Percentiles rank a stretch among this genome's conserved stretches.
phyloP scores from a whole-genome alignment of 345 rosid species.

The Toxicodendron radicans region DNA sequence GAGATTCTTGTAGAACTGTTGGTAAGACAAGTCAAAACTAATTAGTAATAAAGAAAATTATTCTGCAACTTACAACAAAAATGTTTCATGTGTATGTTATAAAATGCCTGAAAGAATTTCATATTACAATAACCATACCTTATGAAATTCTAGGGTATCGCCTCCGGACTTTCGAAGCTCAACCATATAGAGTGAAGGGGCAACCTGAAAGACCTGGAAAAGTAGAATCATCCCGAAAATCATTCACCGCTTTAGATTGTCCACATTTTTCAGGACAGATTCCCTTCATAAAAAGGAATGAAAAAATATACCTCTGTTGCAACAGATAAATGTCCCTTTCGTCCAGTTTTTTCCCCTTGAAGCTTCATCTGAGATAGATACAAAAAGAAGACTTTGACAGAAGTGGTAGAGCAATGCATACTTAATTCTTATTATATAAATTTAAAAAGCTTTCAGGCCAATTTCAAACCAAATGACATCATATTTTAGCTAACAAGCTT shows the following conservation, averaged over 20 bases:
- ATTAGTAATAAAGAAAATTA: not conserved
- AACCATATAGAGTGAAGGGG: constrained; percentile 95
- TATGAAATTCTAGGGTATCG: constrained; percentile 96
- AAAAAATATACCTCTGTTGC: constrained; percentile 72
- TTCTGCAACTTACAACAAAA: not conserved
- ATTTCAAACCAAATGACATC: not conserved
- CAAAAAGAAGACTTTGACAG: constrained; percentile 5
- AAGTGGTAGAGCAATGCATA: constrained; percentile 6
- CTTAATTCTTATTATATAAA: not conserved
- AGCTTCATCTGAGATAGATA: constrained; percentile 68
- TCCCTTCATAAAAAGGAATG: not conserved
- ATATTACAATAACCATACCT: constrained; percentile 42
- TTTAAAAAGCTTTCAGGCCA: not conserved
- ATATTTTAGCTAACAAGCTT: not conserved
- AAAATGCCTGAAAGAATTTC: not conserved
- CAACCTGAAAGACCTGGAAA: constrained; percentile 84
- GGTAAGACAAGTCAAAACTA: constrained; percentile 6
- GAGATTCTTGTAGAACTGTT: constrained; percentile 85
- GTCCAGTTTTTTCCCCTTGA: constrained; percentile 88
- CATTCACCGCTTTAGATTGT: not conserved
- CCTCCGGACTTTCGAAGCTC: constrained; percentile 94
- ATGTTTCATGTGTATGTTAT: not conserved
- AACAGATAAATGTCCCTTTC: constrained; percentile 97
- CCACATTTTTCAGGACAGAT: not conserved
- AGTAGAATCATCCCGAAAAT: not conserved